A percentile compares a stretch with the other conserved stretches of the same genome.
phyloP scores from a whole-genome alignment of 2,329 filamentous ascomycete species.

The Thermoascus crustaceus region DNA sequence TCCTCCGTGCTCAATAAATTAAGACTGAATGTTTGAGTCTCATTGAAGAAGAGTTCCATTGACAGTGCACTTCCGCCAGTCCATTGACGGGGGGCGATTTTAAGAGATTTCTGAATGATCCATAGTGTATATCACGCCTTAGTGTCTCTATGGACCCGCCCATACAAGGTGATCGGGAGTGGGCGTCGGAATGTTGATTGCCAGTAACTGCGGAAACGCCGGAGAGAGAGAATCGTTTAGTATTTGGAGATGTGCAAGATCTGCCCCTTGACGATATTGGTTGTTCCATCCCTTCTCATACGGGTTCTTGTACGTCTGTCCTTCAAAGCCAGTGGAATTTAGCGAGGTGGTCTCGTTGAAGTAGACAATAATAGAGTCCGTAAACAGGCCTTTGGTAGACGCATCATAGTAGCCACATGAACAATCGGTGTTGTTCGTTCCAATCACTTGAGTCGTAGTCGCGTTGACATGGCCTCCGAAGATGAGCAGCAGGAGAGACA shows the following conservation, averaged over 20 bases:
- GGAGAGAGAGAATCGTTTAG: constrained; percentile 14
- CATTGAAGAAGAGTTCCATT: constrained; percentile 40
- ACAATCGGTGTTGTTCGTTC: constrained; percentile 22
- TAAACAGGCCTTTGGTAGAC: constrained; percentile 30
- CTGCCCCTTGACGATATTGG: constrained; percentile 38
- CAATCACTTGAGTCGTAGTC: not conserved
- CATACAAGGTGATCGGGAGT: constrained; percentile 33
- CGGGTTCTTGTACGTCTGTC: constrained; percentile 34
- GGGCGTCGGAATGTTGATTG: constrained; percentile 20
- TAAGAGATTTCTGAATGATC: constrained; percentile 39
- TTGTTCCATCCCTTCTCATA: constrained; percentile 43
- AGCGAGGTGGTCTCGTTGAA: constrained; percentile 41
- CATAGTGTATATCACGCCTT: constrained; percentile 41
- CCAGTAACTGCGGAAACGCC: constrained; percentile 15
- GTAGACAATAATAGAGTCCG: constrained; percentile 42
- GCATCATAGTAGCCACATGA: constrained; percentile 41
- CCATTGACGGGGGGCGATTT: constrained; percentile 27
- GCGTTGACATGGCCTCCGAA: not conserved
- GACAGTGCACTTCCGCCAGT: constrained; percentile 37
- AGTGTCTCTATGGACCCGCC: constrained; percentile 37
- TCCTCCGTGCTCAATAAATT: constrained; percentile 41
- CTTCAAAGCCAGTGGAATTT: constrained; percentile 28
- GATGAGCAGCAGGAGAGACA: not conserved
- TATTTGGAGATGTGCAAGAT: constrained; percentile 30
- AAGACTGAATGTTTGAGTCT: constrained; percentile 35